Conservation (phyloP, 352 stramenopile species). For the Phytophthora europaea region DNA sequence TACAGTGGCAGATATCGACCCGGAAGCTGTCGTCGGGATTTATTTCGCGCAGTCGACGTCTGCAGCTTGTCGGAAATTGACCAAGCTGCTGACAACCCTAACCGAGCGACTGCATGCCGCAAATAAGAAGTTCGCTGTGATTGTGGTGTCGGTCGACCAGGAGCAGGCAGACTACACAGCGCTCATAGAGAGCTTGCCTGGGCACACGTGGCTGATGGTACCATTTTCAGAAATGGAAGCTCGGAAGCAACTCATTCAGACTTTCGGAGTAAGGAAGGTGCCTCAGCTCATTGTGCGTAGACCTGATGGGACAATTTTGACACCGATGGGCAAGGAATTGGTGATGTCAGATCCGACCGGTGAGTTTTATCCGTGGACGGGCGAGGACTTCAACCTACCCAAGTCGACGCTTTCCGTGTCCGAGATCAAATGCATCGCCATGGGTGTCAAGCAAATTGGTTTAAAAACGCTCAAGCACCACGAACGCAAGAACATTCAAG, state of each 20-base stretch:
- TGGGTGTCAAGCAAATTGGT: slow-evolving; percentile 79
- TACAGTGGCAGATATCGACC: slow-evolving; percentile 57
- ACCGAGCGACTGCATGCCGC: slow-evolving; percentile 54
- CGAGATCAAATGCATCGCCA: slow-evolving; percentile 68
- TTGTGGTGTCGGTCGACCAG: slow-evolving; percentile 82
- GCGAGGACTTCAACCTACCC: slow-evolving; percentile 64
- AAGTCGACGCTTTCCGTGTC: slow-evolving; percentile 62
- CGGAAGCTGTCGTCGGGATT: slow-evolving; percentile 74
- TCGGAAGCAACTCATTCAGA: slow-evolving; percentile 76
- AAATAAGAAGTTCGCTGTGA: slow-evolving; percentile 69
- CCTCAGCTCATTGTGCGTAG: slow-evolving; percentile 75
- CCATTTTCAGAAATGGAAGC: slow-evolving; percentile 79
- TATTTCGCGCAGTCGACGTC: slow-evolving; percentile 75
- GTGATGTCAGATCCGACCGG: slow-evolving; percentile 72
- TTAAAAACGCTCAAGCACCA: slow-evolving; percentile 79
- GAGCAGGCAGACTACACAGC: slow-evolving; percentile 65
- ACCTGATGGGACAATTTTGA: slow-evolving; percentile 67
- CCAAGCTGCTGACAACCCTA: slow-evolving; percentile 57
- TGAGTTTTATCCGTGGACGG: slow-evolving; percentile 71
- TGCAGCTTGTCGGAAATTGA: slow-evolving; percentile 60
- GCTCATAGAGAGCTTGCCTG: slow-evolving; percentile 65
- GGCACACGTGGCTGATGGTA: slow-evolving; percentile 73
- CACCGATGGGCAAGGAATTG: slow-evolving; percentile 74
- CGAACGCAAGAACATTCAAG: slow-evolving; percentile 48
- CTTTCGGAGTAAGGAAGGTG: slow-evolving; percentile 65